Evolutionary conservation across 192 early-diverging fungal species (phyloP).

Genomic region (Rhizoclosmatium sp.): DNA sequence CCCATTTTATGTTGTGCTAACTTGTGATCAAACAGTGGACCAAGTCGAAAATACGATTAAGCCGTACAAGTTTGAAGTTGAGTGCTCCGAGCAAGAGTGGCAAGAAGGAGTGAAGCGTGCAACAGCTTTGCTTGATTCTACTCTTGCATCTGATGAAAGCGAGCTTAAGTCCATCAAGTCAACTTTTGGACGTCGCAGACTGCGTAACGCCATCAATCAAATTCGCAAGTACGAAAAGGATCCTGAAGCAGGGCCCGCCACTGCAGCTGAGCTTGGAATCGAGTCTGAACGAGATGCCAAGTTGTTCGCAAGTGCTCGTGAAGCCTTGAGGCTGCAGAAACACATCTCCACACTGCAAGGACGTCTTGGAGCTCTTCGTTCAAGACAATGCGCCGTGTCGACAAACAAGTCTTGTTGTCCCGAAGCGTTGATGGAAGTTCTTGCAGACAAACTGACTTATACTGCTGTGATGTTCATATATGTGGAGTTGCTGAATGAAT

Average conservation of each 20-base stretch:
- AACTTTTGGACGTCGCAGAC: constrained; percentile 77
- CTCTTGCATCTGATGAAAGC: constrained; percentile 79
- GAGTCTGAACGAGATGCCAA: constrained; percentile 76
- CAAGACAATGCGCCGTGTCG: constrained; percentile 79
- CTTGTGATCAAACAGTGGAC: constrained; percentile 67
- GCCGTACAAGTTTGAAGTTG: constrained; percentile 98
- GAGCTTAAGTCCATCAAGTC: constrained; percentile 76
- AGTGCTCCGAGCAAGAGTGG: constrained; percentile 93
- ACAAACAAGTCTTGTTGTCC: constrained; percentile 93
- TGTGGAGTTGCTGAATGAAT: constrained; percentile 96
- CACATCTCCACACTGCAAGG: constrained; percentile 79
- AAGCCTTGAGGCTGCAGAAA: constrained; percentile 81
- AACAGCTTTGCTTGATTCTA: constrained; percentile 75
- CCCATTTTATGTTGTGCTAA: background rate
- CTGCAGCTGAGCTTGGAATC: constrained; percentile 60
- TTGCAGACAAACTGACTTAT: constrained; percentile 94
- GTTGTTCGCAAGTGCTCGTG: constrained; percentile 78
- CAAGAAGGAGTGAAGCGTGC: constrained; percentile 85
- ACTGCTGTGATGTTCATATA: constrained; percentile 98
- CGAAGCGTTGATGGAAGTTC: constrained; percentile 89
- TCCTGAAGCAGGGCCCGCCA: constrained; percentile 9
- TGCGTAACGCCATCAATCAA: constrained; percentile 85
- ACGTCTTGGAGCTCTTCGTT: constrained; percentile 81
- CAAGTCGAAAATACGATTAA: constrained; percentile 99
- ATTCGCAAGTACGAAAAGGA: constrained; percentile 72